Conservation (phyloP, 2,329 filamentous ascomycete species). For the Aspergillus tamarii region DNA sequence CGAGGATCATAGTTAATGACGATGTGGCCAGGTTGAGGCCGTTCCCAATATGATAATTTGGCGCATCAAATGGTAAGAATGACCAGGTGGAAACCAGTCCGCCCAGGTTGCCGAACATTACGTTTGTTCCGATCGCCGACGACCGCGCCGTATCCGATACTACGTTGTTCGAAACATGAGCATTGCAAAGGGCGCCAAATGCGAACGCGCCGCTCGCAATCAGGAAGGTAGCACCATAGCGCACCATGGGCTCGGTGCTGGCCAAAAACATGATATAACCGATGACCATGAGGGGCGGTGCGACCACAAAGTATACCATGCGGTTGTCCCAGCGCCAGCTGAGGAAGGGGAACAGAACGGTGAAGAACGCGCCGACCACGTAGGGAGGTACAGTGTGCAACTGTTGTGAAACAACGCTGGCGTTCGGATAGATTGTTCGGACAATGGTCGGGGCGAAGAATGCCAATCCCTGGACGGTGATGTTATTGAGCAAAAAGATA, state of each 20-base stretch:
- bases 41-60: constrained; percentile 72
- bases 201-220: constrained; percentile 67
- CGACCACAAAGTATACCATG: constrained; percentile 63
- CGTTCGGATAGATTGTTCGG: constrained; percentile 65
- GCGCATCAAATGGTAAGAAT: constrained; percentile 65
- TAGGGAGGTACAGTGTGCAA: constrained; percentile 73
- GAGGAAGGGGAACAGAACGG: constrained; percentile 62
- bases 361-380: constrained; percentile 68
- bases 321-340: constrained; percentile 65
- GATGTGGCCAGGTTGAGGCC: constrained; percentile 69
- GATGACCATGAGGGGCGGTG: constrained; percentile 66
- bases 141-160: constrained; percentile 71
- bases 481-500: constrained; percentile 68
- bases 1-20: constrained; percentile 57
- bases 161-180: constrained; percentile 70
- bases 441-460: constrained; percentile 75
- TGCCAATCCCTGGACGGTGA: constrained; percentile 71
- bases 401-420: constrained; percentile 64
- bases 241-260: constrained; percentile 53
- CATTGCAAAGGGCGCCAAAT: constrained; percentile 67
- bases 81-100: constrained; percentile 69
- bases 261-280: constrained; percentile 74
- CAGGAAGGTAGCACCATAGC: constrained; percentile 73
- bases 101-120: constrained; percentile 74
- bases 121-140: constrained; percentile 67